Base-by-base conservation (phyloP, 140 eudicot species). In the Stevia rebaudiana region DNA sequence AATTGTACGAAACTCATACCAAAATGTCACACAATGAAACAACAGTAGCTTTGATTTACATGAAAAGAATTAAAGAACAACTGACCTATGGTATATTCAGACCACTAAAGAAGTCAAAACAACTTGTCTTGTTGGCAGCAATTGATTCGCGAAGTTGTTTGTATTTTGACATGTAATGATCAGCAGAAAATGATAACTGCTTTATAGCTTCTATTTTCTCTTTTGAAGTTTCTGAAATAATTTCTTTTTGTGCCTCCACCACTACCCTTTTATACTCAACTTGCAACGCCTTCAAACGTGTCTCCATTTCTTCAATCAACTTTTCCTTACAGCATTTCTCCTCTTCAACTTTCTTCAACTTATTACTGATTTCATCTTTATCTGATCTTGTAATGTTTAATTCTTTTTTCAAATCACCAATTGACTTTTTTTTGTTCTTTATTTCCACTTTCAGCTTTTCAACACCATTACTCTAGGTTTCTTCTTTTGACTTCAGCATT, bases 191-290 rank as follows among this genome's bases (percentile, higher is more conserved):
- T 56, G 95, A 86, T 28, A 90, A 84, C 73, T 89, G 95, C 46
- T 84, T 66, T 74, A 86, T 89, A 10, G 85, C 97, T 68, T 89
- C 95, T 68, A 83, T 76, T 76, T 89, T 89, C 80, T 83, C 87
- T 59, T 89, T 85, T 28, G 80, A 84, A 7, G 73, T 70, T 28
- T 76, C 95, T 6, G 69, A 75, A 3, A 82, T 70, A 61, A 71
- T 37, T 18, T 40, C 79, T 42, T 25, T 57, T 57, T 78, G 82
- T 68, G 48, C 73, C n/a, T 65, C 76, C 63, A 81, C 79, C 59
- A 86, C 89, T 42, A 86, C 89, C 37, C 67, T 57, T 63, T 86
- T 79, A 22, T 81, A 61, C 35, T 82, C 90, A 40, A 76, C 75
- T 69, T 77, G 77, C 22, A 48, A 16, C 13, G 46, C 54, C 8